Conservation (phyloP, 2,329 filamentous ascomycete genomes). For the Aspergillus nomiae region DNA sequence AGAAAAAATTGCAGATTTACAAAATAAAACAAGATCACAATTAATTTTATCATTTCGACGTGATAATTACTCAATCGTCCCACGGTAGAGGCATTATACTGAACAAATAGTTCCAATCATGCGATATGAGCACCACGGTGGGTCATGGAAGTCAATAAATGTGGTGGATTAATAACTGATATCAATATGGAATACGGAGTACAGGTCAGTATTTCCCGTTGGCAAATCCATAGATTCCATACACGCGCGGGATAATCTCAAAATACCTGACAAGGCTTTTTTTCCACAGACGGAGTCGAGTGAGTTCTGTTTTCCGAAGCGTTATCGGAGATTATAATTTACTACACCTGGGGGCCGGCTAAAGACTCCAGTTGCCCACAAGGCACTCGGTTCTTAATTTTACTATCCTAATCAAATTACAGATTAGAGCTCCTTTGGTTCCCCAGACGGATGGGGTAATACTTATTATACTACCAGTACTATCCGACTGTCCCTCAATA, state of each 20-base stretch:
- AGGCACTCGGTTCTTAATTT: neutral
- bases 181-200: conserved; percentile 4
- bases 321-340: neutral
- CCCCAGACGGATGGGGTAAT: conserved; percentile 16
- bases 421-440: conserved; percentile 6
- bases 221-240: neutral
- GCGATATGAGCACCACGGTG: conserved; percentile 2
- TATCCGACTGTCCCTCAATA: neutral
- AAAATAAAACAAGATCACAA: neutral
- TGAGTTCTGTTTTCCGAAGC: neutral
- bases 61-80: neutral
- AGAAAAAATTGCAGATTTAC: neutral
- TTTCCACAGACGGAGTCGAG: neutral
- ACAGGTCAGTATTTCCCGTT: neutral
- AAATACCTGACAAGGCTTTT: neutral
- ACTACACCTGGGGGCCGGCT: neutral
- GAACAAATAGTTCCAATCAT: neutral
- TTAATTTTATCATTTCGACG: neutral
- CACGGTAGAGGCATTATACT: neutral
- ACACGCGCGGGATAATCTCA: neutral
- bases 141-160: conserved; percentile 10
- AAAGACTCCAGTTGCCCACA: neutral
- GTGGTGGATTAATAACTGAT: conserved; percentile 5
- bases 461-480: neutral
- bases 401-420: neutral